phyloP scores from a whole-genome alignment of 495 filamentous ascomycete species.

The Jackrogersella multiformis region DNA sequence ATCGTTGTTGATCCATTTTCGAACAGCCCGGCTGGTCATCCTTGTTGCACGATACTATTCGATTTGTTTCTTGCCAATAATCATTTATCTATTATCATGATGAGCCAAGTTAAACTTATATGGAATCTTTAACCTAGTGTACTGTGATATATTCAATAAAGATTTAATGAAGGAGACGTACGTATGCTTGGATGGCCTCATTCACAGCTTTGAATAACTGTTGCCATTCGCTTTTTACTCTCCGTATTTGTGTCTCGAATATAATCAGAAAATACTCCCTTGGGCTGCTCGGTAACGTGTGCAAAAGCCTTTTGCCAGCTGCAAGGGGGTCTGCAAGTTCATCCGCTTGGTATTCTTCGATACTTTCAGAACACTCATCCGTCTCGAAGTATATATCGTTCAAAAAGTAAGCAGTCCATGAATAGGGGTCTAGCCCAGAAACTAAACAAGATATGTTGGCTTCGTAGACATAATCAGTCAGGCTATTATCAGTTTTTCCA shows the following conservation, averaged over 20 bases:
- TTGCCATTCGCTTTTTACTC: slow-evolving; percentile 7
- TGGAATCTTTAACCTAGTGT: too few species aligned
- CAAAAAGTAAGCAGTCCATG: slow-evolving; percentile 17
- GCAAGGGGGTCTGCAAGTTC: slow-evolving; percentile 9
- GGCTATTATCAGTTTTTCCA: slow-evolving; percentile 6
- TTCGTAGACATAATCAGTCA: slow-evolving; percentile 19
- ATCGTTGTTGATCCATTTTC: neutral
- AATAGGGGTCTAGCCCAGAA: neutral
- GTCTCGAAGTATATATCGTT: slow-evolving; percentile 18
- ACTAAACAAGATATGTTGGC: slow-evolving; percentile 9
- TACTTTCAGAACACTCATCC: neutral
- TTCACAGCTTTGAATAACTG: neutral
- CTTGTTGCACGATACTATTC: neutral
- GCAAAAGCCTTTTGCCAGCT: slow-evolving; percentile 1
- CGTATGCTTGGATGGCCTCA: slow-evolving; percentile 3
- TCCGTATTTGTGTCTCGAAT: neutral
- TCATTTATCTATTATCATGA: neutral
- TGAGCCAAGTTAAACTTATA: neutral
- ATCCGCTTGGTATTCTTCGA: neutral
- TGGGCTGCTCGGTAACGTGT: neutral
- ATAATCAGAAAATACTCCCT: slow-evolving; percentile 15
- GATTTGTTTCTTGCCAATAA: neutral
- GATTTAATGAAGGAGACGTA: neutral
- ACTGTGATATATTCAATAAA: neutral
- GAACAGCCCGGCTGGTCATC: neutral